These are phyloP conservation scores for Trametes cingulata DNA, from an alignment of 768 basidiomycete species.

Conservation along the genomic window DNA sequence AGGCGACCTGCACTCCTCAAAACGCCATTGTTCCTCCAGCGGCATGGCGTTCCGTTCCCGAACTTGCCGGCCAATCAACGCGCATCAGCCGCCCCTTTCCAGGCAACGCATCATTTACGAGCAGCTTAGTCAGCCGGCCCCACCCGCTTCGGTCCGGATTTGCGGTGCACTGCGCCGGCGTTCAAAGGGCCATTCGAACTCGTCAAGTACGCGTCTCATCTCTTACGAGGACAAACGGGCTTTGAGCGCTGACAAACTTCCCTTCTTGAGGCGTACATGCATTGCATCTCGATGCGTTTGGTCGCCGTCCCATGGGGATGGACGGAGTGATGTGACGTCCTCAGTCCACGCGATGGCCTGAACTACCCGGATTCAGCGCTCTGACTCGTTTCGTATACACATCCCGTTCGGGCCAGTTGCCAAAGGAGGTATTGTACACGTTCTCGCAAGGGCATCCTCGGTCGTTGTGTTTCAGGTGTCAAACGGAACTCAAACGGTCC, in stretches of 20 bases:
- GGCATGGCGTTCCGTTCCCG: conserved; percentile 2
- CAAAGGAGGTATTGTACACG: not conserved
- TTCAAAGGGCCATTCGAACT: too few relatives aligned
- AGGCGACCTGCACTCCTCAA: conserved; percentile 8
- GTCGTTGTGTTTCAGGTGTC: conserved; percentile 16
- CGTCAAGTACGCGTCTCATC: too few relatives aligned
- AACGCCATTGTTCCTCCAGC: conserved; percentile 9
- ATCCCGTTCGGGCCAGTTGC: not conserved
- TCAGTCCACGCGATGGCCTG: not conserved
- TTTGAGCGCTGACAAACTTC: too few relatives aligned
- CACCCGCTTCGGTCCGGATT: not conserved
- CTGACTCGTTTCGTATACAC: conserved; percentile 19
- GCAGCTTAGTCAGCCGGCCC: conserved; percentile 4
- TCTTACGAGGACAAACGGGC: too few relatives aligned
- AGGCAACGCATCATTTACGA: conserved; percentile 8
- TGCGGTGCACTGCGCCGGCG: not conserved
- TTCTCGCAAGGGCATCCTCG: not conserved
- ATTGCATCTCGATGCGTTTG: not conserved
- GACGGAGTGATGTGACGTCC: not conserved
- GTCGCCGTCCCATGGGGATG: too few relatives aligned
- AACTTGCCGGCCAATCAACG: conserved; percentile 15
- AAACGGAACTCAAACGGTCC: too few relatives aligned
- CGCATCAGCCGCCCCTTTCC: conserved; percentile 19
- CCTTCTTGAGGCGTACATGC: not conserved
- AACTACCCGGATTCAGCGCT: not conserved